Evolutionary conservation across 441 rosid genomes (phyloP), one percentile per base, ranked within the genome.

Genomic region (Pelargonium cotyledonis): DNA sequence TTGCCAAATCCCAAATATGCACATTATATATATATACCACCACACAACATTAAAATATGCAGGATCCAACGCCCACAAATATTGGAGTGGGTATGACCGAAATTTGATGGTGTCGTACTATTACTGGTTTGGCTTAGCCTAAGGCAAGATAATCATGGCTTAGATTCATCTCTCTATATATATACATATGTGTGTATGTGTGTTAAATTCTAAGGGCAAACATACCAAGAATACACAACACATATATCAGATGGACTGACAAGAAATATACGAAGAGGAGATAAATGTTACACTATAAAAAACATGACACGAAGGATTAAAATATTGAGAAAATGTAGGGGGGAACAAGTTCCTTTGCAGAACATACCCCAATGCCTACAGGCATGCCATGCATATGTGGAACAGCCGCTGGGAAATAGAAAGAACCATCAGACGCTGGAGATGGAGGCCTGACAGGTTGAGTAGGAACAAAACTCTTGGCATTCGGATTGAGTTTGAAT

Each of bases 401-500:
- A 61, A 77, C 69, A 68, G 78, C 79, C 47, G 87, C 68, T 26
- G 88, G 85, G 78, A 74, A 85, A 82, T 89, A 95, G 78, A 85
- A 82, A 70, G 95, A 84, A 65, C 80, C 77, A 74, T 95, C 96
- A 47, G 92, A 18, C 6, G 81, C 73, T 18, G 92, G 96, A 70
- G 97, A 79, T 44, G 77, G 82, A 70, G 92, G 97, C 80, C 91
- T 80, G 38, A 78, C 80, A 77, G 86, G 79, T 74, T 83, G 94
- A 49, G 83, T 77, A 65, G 97, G 98, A 58, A 75, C 78, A 78
- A 88, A 92, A 74, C 96, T 90, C 89, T 90, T 88, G 14, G 98
- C 99, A 51, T 95, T 85, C 60, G 98, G 99, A 81, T 92, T 95
- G 57, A 89, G 85, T 76, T 80, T 95, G 79, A 92, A 95, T 84